phyloP scores from a whole-genome alignment of 352 stramenopile genomes.

The Phytophthora hybrid region DNA sequence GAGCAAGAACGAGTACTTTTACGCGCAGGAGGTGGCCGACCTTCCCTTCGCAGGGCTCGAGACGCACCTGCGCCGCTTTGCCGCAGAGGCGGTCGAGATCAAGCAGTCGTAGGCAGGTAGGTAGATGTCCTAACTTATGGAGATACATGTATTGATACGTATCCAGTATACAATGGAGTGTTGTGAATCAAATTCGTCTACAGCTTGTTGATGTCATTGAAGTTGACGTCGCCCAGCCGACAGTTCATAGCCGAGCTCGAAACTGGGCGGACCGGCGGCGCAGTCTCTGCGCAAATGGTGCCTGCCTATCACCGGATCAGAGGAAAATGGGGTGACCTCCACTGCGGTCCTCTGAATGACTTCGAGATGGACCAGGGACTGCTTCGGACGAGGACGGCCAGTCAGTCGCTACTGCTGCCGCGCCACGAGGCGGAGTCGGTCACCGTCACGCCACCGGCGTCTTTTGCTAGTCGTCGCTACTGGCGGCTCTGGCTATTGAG shows the following conservation, averaged over 20 bases:
- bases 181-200: too few relatives aligned
- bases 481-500: slow-evolving; percentile 24
- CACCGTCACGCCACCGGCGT: not conserved
- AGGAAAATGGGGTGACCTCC: not conserved
- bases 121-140: slow-evolving; percentile 25
- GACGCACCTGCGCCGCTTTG: slow-evolving; percentile 35
- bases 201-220: not conserved
- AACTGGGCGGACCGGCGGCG: slow-evolving; percentile 11
- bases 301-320: slow-evolving; percentile 35
- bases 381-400: slow-evolving; percentile 20
- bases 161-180: too few relatives aligned
- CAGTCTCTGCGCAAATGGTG: slow-evolving; percentile 16
- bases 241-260: not conserved
- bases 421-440: not conserved
- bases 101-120: slow-evolving; percentile 24
- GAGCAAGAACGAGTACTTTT: slow-evolving; percentile 39
- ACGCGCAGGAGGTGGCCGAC: slow-evolving; percentile 26
- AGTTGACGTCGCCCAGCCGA: not conserved
- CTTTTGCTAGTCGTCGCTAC: not conserved
- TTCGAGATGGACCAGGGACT: slow-evolving; percentile 24
- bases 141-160: not conserved
- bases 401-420: slow-evolving; percentile 14
- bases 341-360: too few relatives aligned
- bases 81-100: slow-evolving; percentile 34
- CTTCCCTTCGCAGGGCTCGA: slow-evolving; percentile 37